A percentile compares a stretch with the other conserved stretches of the same genome.
Evolutionary conservation across 2,329 filamentous ascomycete genomes (phyloP).

Genomic region (Orbilia brochopaga): DNA sequence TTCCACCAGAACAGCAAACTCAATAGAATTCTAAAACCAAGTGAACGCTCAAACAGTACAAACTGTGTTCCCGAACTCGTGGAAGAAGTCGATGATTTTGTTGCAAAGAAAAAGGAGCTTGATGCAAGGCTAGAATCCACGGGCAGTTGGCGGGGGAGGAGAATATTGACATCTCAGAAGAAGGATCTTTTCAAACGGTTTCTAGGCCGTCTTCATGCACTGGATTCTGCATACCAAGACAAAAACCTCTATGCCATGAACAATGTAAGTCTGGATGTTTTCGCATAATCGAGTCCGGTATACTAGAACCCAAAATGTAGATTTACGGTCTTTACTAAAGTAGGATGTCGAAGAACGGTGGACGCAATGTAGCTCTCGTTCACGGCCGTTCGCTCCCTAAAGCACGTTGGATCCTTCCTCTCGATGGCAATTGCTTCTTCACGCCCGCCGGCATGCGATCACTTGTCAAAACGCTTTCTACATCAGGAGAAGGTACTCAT

Average conservation of each 20-base stretch:
- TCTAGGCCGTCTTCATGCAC: neutral
- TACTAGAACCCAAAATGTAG: too few species aligned
- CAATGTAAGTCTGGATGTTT: constrained; percentile 5
- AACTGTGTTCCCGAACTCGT: neutral
- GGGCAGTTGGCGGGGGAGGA: neutral
- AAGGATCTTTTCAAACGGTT: neutral
- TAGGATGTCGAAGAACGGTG: neutral
- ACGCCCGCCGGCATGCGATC: neutral
- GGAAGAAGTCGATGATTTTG: neutral
- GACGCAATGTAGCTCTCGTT: neutral
- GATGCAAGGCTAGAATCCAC: too few species aligned
- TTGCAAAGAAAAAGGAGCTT: neutral
- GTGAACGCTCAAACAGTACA: neutral
- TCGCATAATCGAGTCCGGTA: too few species aligned
- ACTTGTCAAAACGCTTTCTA: neutral
- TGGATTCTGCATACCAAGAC: neutral
- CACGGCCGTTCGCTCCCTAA: neutral
- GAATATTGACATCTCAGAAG: neutral
- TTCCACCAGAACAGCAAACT: neutral
- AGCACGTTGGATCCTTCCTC: neutral
- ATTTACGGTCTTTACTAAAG: neutral
- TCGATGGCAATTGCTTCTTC: neutral
- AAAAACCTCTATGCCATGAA: neutral
- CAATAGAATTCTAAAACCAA: neutral
- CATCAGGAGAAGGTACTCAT: neutral